Conservation (phyloP, 75 land plant genomes). For the Adiantum capillusveneris region DNA sequence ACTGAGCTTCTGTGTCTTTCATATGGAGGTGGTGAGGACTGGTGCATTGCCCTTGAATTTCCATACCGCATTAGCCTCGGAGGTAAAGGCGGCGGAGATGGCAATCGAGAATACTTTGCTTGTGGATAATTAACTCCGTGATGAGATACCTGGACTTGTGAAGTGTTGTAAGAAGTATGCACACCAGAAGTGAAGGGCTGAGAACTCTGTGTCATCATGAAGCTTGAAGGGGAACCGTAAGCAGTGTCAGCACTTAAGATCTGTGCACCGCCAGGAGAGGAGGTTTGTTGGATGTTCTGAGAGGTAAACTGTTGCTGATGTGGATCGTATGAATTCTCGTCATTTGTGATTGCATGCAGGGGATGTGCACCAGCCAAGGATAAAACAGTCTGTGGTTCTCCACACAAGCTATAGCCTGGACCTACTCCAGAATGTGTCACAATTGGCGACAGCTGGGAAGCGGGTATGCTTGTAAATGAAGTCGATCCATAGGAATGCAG, state of each 20-base stretch:
- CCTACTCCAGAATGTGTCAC: not conserved
- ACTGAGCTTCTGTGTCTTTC: not conserved
- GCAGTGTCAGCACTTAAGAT: not conserved
- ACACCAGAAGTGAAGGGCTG: not conserved
- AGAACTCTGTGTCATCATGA: not conserved
- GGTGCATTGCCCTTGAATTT: not conserved
- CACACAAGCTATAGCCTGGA: not conserved
- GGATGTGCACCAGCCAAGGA: not conserved
- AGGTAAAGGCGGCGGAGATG: conserved; percentile 5
- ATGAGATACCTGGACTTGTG: not conserved
- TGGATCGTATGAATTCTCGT: not conserved
- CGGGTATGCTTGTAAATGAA: not conserved
- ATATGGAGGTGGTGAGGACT: conserved; percentile 2
- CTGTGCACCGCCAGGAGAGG: not conserved
- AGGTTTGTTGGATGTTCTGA: not conserved
- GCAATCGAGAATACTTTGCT: not conserved
- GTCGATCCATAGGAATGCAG: conserved; percentile 1
- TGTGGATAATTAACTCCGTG: conserved; percentile 1
- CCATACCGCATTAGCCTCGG: not conserved
- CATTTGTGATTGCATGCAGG: not conserved
- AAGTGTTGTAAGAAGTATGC: not conserved
- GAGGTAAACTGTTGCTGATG: not conserved
- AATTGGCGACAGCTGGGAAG: not conserved
- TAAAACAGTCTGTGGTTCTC: not conserved
- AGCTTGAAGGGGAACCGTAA: conserved; percentile 1